Evolutionary conservation across 148 eudicot genomes (phyloP).

Genomic region (Drosera capensis): DNA sequence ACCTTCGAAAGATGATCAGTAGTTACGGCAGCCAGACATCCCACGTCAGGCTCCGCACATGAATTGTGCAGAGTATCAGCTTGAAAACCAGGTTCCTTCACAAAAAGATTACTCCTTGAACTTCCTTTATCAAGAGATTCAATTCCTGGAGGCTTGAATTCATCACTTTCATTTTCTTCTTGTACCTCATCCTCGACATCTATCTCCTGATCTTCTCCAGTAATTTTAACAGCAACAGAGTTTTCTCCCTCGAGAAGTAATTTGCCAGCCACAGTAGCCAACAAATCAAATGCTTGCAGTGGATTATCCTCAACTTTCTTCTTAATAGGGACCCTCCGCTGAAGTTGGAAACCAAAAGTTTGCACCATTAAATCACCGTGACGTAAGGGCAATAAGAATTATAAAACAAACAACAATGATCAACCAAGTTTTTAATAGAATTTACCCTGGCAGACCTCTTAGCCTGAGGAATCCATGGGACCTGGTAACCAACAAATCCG

Average conservation of each 20-base stretch:
- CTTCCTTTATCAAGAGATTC: no score
- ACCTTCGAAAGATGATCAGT: no score
- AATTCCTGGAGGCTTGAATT: no score
- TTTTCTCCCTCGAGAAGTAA: conserved; percentile 81
- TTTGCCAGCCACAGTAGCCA: conserved; percentile 94
- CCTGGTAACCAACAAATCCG: conserved; percentile 40
- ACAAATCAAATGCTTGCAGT: conserved; percentile 78
- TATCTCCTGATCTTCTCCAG: conserved; percentile 30
- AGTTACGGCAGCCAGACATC: no score
- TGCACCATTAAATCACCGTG: background rate
- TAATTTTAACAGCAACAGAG: conserved; percentile 37
- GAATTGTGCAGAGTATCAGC: no score
- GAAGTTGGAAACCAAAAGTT: conserved; percentile 3
- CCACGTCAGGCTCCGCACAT: no score
- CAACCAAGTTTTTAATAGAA: background rate
- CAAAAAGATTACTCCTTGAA: no score
- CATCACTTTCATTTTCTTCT: conserved; percentile 24
- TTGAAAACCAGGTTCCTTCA: no score
- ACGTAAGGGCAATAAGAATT: background rate
- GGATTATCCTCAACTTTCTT: conserved; percentile 23
- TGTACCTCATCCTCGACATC: conserved; percentile 22
- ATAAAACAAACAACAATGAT: background rate
- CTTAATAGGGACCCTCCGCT: conserved; percentile 44
- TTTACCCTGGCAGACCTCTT: conserved; percentile 88
- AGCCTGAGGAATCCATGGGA: conserved; percentile 64